Conservation (phyloP, 495 filamentous ascomycete genomes). For the Xylaria telfairii region DNA sequence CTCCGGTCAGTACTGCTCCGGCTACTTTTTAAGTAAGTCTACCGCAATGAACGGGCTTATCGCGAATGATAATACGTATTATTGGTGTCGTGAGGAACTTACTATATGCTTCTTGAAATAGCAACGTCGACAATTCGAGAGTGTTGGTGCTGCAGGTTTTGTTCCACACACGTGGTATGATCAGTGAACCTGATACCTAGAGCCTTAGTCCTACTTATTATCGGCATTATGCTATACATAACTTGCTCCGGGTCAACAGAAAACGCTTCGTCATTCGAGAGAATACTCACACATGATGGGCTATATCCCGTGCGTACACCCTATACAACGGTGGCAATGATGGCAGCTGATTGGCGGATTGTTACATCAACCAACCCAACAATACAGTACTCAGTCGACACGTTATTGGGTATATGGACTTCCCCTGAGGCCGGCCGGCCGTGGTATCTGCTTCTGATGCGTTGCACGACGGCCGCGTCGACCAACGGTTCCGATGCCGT, state of each 20-base stretch:
- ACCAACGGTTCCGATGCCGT: slow-evolving; percentile 4
- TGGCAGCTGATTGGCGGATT: slow-evolving; percentile 18
- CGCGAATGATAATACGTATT: not conserved
- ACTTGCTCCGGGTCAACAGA: slow-evolving; percentile 12
- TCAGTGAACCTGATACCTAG: not conserved
- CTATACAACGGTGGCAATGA: not conserved
- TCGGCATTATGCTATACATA: slow-evolving; percentile 9
- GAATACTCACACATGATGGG: not conserved
- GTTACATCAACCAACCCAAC: slow-evolving; percentile 12
- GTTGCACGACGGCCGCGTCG: slow-evolving; percentile 11
- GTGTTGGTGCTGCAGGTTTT: not conserved
- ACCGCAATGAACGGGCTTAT: not conserved
- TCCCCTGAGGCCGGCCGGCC: slow-evolving; percentile 13
- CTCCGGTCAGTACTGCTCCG: not conserved
- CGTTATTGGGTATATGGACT: slow-evolving; percentile 15
- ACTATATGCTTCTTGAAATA: not conserved
- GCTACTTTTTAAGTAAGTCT: too few species aligned
- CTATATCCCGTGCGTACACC: not conserved
- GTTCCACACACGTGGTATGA: not conserved
- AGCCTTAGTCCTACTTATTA: not conserved
- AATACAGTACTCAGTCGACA: not conserved
- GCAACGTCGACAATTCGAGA: not conserved
- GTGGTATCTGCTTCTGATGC: slow-evolving; percentile 1
- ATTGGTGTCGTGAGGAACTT: not conserved
- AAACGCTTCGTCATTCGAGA: not conserved